These are phyloP conservation scores for Trichosporon asahii DNA, from an alignment of 1,284 basidiomycete species.

Conservation along the genomic window DNA sequence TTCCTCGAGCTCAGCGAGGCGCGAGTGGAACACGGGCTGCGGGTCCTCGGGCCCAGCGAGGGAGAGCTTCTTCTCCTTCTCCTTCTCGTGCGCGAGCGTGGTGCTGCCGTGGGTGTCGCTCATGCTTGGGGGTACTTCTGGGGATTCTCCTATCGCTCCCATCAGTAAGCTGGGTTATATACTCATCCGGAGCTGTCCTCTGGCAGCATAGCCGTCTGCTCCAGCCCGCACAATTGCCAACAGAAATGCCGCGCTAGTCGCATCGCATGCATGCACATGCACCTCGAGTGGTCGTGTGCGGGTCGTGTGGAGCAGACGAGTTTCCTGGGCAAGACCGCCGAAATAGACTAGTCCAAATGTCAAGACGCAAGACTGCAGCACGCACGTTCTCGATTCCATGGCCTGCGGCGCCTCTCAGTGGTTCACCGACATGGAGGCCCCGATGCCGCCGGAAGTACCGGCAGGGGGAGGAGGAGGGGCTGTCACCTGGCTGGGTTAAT, in stretches of 20 bases:
- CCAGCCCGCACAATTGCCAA: too few relatives aligned
- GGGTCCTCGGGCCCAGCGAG: neutral
- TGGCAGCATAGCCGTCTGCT: too few relatives aligned
- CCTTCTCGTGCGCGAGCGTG: neutral
- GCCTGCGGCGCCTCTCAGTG: neutral
- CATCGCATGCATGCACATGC: neutral
- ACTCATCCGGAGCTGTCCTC: too few relatives aligned
- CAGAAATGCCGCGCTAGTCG: neutral
- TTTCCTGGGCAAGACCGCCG: neutral
- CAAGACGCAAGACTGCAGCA: neutral
- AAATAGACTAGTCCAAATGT: neutral
- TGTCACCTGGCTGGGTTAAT: neutral
- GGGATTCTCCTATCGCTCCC: neutral
- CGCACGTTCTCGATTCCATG: neutral
- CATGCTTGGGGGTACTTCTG: neutral
- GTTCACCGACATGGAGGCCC: neutral
- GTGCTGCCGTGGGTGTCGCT: neutral
- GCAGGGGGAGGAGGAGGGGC: neutral
- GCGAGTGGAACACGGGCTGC: neutral
- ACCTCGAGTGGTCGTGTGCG: neutral
- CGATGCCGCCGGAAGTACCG: neutral
- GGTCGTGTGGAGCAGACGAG: neutral
- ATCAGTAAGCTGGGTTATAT: neutral
- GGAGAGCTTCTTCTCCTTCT: slow-evolving; percentile 1
- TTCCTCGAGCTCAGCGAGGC: slow-evolving; percentile 20